Evolutionary conservation across 176 grass and related monocot genomes (phyloP), one percentile per base, ranked within the genome.

Genomic region (Hyparrhenia diplandra): DNA sequence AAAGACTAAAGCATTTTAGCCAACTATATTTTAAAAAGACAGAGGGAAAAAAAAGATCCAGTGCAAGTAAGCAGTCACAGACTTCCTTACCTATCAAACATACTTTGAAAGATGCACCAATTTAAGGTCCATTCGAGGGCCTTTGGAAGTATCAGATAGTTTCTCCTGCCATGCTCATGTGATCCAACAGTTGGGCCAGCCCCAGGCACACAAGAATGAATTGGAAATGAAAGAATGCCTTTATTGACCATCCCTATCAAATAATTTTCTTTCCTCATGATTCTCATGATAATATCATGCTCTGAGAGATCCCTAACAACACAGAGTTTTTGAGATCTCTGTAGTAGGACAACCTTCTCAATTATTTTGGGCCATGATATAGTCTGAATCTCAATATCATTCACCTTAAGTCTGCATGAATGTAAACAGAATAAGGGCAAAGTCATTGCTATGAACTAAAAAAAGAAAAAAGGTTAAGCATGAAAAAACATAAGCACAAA

Each of bases 181-280:
- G 84, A 85, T 80, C 88, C 85, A 55, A 91, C 80, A 82, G 68
- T 69, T 62, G 96, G 90, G 29, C 86, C 90, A 78, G 84, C 93
- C 76, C 96, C 96, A 54, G 89, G 93, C 40, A 99, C 64, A 85
- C 79, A 95, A 74, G 80, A 74, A 61, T 32, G 88, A 95, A 99
- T 91, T n/a, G 90, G 88, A 84, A 95, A 99, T 59, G 92, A 90
- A 71, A 99, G 85, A 80, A 99, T 73, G 28, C 96, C 96, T 84
- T 95, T 95, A 87, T 99, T 99, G 42, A 99, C 78, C 96, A 99
- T 95, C 39, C 92, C 96, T 75, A 99, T 99, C 87, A 99, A 88
- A 81, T 95, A 99, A 76, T 99, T 99, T 74, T 99, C 96, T 84
- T 99, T 99, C 32, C 96, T 92, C 93, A 95, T 99, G 85, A 99